A percentile compares a stretch with the other conserved stretches of the same genome.
phyloP scores from a whole-genome alignment of 768 basidiomycete genomes.

The Mycena pura region DNA sequence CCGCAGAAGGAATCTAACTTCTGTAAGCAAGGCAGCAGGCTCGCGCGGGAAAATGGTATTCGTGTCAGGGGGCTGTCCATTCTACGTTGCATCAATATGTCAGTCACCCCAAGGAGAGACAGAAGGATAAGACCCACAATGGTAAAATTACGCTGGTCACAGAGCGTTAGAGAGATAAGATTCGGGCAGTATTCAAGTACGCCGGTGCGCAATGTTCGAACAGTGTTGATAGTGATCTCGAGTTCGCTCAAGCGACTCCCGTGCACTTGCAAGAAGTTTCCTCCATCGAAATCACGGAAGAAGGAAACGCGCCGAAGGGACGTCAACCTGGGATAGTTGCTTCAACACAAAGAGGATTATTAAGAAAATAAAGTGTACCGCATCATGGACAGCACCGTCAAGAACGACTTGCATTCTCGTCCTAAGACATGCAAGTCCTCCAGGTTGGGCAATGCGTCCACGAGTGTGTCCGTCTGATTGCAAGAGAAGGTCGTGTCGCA shows the following conservation, averaged over 20 bases:
- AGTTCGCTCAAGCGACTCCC: not conserved
- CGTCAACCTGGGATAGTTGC: not conserved
- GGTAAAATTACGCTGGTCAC: too few relatives aligned
- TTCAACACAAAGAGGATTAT: not conserved
- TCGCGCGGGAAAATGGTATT: not conserved
- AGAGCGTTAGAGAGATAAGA: not conserved
- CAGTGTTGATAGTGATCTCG: not conserved
- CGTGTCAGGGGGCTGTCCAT: not conserved
- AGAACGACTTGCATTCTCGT: not conserved
- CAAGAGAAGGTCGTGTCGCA: not conserved
- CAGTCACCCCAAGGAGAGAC: not conserved
- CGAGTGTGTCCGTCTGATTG: not conserved
- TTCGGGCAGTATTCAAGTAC: not conserved
- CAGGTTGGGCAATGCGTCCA: not conserved
- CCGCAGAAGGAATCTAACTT: too few relatives aligned
- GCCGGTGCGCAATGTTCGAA: not conserved
- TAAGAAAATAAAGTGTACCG: not conserved
- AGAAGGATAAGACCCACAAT: not conserved
- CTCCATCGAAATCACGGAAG: not conserved
- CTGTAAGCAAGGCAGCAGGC: not conserved
- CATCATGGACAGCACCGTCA: not conserved
- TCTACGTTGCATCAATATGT: not conserved
- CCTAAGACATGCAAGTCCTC: not conserved
- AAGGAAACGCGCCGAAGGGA: not conserved
- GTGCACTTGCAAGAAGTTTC: not conserved